These are phyloP conservation scores for Farysia itapuensis DNA, from an alignment of 1,284 basidiomycete species.

Conservation along the genomic window DNA sequence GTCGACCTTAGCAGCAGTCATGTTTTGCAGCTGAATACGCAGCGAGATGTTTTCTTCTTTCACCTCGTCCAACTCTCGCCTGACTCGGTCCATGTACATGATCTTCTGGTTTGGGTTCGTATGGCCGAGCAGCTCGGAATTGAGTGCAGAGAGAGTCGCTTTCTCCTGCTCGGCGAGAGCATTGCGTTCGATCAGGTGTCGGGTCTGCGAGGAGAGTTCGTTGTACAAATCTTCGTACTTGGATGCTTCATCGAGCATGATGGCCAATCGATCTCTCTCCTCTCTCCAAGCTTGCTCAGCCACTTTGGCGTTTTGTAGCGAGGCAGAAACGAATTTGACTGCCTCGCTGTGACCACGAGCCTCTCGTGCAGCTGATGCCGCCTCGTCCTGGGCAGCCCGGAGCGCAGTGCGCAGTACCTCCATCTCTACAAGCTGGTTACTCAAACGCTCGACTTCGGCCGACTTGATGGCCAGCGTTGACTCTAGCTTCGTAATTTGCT, in stretches of 20 bases:
- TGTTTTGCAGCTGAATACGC: slow-evolving; percentile 13
- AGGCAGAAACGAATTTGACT: slow-evolving; percentile 7
- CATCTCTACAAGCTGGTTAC: slow-evolving; percentile 11
- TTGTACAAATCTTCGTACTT: slow-evolving; percentile 18
- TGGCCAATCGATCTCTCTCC: slow-evolving; percentile 20
- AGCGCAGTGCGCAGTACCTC: slow-evolving; percentile 11
- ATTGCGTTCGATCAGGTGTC: slow-evolving; percentile 22
- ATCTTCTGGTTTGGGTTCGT: slow-evolving; percentile 38
- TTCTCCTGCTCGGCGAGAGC: slow-evolving; percentile 26
- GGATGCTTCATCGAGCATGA: slow-evolving; percentile 13
- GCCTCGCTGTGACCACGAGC: slow-evolving; percentile 13
- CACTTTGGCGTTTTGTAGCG: slow-evolving; percentile 17
- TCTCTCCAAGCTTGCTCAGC: slow-evolving; percentile 24
- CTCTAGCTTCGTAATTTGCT: not conserved
- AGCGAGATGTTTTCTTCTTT: slow-evolving; percentile 18
- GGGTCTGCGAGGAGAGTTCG: slow-evolving; percentile 21
- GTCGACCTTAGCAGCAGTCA: slow-evolving; percentile 5
- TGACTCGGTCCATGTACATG: slow-evolving; percentile 31
- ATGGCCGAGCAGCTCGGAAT: slow-evolving; percentile 28
- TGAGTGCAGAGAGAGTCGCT: slow-evolving; percentile 17
- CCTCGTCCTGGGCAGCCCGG: slow-evolving; percentile 8
- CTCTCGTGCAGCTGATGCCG: slow-evolving; percentile 6
- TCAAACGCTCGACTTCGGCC: slow-evolving; percentile 8
- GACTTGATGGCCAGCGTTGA: slow-evolving; percentile 2
- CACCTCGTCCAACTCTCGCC: slow-evolving; percentile 21